Evolutionary conservation across 129 eudicot species (phyloP).

Genomic region (sunflower (Helianthus annuus)): DNA sequence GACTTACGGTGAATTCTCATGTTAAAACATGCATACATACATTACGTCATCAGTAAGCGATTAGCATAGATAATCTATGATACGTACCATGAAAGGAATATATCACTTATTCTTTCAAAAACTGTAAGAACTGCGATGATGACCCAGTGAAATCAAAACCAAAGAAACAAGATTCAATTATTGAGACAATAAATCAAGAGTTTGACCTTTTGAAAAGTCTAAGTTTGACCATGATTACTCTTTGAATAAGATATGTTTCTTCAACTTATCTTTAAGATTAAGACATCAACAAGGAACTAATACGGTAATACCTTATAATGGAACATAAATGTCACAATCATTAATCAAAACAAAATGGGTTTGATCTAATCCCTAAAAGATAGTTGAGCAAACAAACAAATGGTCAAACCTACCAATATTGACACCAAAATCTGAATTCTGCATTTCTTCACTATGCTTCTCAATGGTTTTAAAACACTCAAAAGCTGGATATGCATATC

Average conservation of each 20-base stretch:
- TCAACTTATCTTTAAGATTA: constrained; percentile 15
- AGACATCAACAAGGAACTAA: constrained; percentile 25
- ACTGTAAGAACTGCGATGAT: constrained; percentile 70
- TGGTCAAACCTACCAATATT: too few species aligned
- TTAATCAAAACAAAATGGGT: constrained; percentile 14
- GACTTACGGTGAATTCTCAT: not conserved
- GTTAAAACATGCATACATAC: constrained; percentile 2
- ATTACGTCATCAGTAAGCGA: not conserved
- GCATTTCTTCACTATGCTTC: constrained; percentile 74
- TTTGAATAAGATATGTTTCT: constrained; percentile 10
- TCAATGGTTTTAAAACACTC: constrained; percentile 91
- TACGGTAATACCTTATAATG: constrained; percentile 1
- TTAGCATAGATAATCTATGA: not conserved
- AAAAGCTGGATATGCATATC: constrained; percentile 98
- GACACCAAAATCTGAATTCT: too few species aligned
- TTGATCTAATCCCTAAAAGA: constrained; percentile 17
- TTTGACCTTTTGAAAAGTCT: constrained; percentile 6
- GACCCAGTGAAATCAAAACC: constrained; percentile 51
- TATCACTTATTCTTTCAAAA: constrained; percentile 67
- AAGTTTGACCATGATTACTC: constrained; percentile 10
- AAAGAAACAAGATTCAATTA: not conserved
- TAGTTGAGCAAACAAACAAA: constrained; percentile 19
- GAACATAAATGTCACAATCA: constrained; percentile 19
- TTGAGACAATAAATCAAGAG: not conserved
- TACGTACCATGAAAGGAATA: constrained; percentile 78